A percentile compares a stretch with the other conserved stretches of the same genome.
Conservation (phyloP, 352 stramenopile species). For the Phytopythium helicoides region DNA sequence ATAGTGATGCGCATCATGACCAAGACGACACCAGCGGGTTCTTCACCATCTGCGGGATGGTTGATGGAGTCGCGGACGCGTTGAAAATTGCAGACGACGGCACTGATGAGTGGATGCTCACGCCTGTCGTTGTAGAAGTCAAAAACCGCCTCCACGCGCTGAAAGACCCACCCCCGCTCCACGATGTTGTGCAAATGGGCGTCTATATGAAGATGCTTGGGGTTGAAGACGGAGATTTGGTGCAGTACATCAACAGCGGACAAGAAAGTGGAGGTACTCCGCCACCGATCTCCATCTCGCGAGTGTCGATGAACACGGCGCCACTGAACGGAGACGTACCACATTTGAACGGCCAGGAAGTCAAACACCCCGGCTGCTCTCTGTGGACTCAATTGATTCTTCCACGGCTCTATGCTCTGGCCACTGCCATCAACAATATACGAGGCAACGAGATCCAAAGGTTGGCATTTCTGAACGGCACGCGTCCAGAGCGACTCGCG, state of each 20-base stretch:
- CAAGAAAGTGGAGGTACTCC: background rate
- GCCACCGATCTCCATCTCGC: slow-evolving; percentile 50
- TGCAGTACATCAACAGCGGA: slow-evolving; percentile 62
- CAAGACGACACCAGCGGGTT: slow-evolving; percentile 17
- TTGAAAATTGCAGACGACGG: slow-evolving; percentile 51
- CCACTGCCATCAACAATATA: slow-evolving; percentile 41
- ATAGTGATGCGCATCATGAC: background rate
- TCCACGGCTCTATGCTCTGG: slow-evolving; percentile 57
- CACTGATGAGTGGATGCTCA: slow-evolving; percentile 55
- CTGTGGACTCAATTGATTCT: slow-evolving; percentile 70
- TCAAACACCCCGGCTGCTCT: slow-evolving; percentile 18
- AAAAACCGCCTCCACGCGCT: slow-evolving; percentile 77
- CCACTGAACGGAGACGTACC: slow-evolving; percentile 26
- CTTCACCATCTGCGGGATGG: slow-evolving; percentile 80
- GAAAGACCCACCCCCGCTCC: slow-evolving; percentile 49
- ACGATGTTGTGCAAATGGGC: slow-evolving; percentile 77
- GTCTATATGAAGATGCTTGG: slow-evolving; percentile 84
- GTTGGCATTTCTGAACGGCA: slow-evolving; percentile 63
- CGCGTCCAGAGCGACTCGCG: slow-evolving; percentile 30
- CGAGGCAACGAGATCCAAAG: slow-evolving; percentile 47
- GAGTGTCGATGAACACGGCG: slow-evolving; percentile 39
- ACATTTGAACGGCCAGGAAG: background rate
- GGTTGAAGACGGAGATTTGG: slow-evolving; percentile 55
- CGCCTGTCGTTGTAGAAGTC: slow-evolving; percentile 66
- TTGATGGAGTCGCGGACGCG: slow-evolving; percentile 68